Evolutionary conservation across 371 early-diverging fungal genomes (phyloP).

Genomic region (Rhizopus delemar): DNA sequence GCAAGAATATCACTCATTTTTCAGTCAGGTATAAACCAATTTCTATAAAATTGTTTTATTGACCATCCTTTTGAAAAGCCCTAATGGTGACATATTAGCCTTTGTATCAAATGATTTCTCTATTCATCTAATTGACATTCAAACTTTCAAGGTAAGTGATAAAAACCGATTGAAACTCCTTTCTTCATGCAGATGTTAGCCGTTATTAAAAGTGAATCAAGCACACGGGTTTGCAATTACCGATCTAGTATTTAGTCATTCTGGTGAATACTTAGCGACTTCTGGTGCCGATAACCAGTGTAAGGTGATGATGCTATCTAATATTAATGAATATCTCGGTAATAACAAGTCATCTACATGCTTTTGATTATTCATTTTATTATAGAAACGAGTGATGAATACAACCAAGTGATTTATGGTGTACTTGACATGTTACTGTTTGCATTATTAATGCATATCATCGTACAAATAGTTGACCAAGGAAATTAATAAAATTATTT

Average conservation of each 20-base stretch:
- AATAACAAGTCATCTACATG: not conserved
- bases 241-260: constrained; percentile 50
- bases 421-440: constrained; percentile 25
- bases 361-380: not conserved
- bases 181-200: constrained; percentile 16
- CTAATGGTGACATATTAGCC: constrained; percentile 58
- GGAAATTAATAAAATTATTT: not conserved
- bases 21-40: constrained; percentile 26
- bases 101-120: constrained; percentile 60
- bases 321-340: constrained; percentile 26
- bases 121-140: constrained; percentile 59
- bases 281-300: constrained; percentile 25
- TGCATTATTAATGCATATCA: constrained; percentile 26
- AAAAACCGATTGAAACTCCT: constrained; percentile 11
- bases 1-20: constrained; percentile 41
- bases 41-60: not conserved
- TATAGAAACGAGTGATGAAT: not conserved
- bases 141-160: constrained; percentile 50
- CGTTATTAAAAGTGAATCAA: constrained; percentile 3
- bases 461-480: constrained; percentile 24
- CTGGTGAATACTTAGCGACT: constrained; percentile 56
- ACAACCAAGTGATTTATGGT: constrained; percentile 3
- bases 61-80: constrained; percentile 30
- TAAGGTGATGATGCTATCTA: constrained; percentile 47
- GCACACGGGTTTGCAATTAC: constrained; percentile 62